Conservation (phyloP, 768 basidiomycete species). For the Mycena galopus region DNA sequence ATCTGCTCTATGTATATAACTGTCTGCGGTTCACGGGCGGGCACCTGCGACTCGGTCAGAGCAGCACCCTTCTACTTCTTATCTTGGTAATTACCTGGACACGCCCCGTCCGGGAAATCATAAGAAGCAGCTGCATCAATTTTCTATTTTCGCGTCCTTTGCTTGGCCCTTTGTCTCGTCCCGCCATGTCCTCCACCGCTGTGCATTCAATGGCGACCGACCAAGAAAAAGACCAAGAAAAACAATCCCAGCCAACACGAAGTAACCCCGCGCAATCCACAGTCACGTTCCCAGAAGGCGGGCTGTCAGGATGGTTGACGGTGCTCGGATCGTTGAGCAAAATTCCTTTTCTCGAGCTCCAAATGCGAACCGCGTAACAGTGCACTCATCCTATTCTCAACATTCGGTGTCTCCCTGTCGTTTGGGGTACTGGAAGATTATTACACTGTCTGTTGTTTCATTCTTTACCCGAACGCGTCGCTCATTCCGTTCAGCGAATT, state of each 20-base stretch:
- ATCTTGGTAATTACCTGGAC: constrained; percentile 23
- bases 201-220: constrained; percentile 22
- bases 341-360: neutral
- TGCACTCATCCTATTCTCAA: constrained; percentile 34
- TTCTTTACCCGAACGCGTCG: neutral
- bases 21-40: constrained; percentile 21
- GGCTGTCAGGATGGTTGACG: constrained; percentile 27
- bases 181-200: constrained; percentile 27
- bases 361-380: constrained; percentile 4
- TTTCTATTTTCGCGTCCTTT: neutral
- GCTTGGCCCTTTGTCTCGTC: too few species aligned
- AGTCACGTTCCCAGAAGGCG: constrained; percentile 29
- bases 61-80: constrained; percentile 29
- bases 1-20: neutral
- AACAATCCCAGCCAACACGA: constrained; percentile 4
- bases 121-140: constrained; percentile 18
- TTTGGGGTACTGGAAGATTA: constrained; percentile 36
- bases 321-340: constrained; percentile 32
- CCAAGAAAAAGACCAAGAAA: constrained; percentile 32
- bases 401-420: constrained; percentile 34
- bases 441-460: constrained; percentile 26
- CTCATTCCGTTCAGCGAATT: constrained; percentile 15
- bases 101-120: constrained; percentile 23
- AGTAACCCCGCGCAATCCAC: neutral
- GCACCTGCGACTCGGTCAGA: constrained; percentile 16